Evolutionary conservation across 805 yeast genomes (phyloP), one percentile per base, ranked within the genome.

Genomic region (Lachancea quebecensis): DNA sequence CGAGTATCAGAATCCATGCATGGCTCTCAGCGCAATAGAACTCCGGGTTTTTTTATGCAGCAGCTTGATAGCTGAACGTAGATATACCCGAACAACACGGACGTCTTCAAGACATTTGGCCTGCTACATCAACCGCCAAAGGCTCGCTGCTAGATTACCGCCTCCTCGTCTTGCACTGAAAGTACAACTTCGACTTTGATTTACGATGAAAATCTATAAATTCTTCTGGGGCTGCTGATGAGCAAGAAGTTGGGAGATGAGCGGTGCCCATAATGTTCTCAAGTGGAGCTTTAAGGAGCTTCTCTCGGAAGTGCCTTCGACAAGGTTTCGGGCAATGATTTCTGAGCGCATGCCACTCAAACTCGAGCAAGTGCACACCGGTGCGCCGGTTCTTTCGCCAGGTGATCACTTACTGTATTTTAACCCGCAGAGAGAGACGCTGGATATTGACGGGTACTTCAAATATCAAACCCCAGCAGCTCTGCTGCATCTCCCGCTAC

Each of bases 381-480:
- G 14, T 10, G 3, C 10, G 10, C 17, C 4, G 3, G 6, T 7
- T 4, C 18, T 18, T 10, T 35, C 39, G 5, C 25, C 36, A 14
- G 47, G 47, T 2, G 47, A 44, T 49, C 88, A 84, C 48, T 71
- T 88, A 42, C 59, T 84, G 1, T 87, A 73, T 58, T 79, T 79
- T 62, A 84, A 82, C 54, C 89, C 87, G 18, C 54, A 68, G 3
- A 70, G 75, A 32, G 39, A 51, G 0, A 62, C 64, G 2, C 58
- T 87, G 15, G 81, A 83, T 2, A 39, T 53, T 1, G 97, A 89
- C 62, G 96, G 96, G 1, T 89, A 87, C 63, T 95, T 85, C 51
- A 72, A 80, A 38, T 78, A 83, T 53, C 93, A 85, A 57, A 78
- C 89, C 0, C 95, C 95, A 0, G 55, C 62, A 0, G 47, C 51